Base-by-base conservation (phyloP, 2,329 filamentous ascomycete genomes). In the Sphaerulina vaccinii region DNA sequence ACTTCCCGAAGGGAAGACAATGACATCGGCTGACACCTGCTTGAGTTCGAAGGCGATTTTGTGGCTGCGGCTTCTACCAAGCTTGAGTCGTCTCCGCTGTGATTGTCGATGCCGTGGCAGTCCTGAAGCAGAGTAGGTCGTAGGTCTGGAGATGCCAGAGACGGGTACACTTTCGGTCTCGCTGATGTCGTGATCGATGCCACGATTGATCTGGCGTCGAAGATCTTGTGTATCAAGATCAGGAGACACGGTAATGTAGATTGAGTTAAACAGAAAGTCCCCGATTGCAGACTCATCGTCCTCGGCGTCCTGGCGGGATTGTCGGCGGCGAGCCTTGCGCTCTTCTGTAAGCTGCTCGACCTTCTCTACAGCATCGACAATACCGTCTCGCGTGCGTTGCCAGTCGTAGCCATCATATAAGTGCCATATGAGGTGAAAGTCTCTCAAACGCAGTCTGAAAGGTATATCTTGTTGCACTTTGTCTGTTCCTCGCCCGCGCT, bases 361-460 rank as follows among this genome's bases (percentile, higher is more conserved):
- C 47, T 95, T 85, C 53, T 93, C 84, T 2, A 99, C 90, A 5
- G 90, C 90, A 65, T 92, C 88, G 18, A 85, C 84, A 51, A 99
- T 96, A 3, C 86, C 83, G 56, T 93, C 87, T 37, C 92, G 82
- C 0, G 95, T 99, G 37, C 83, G 81, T 61, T 85, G 82, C 95
- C 95, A 99, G 70, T 99, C 95, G 67, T 96, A 99, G 1, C 93
- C 93, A 73, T 99, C 93, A 69, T 93, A 96, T 1, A 99, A 75
- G 65, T 99, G 95, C 93, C 93, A 99, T 54, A 97, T 96, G 45
- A 96, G 75, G 67, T 97, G 90, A 5, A 96, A 85, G 65, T 96
- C 90, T 21, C 88, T 85, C 13, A 97, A 80, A 4, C 84, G 83
- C 2, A 96, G 77, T 57, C 84, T 85, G 11, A 99, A 72, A 5